Conservation (phyloP, 2,329 filamentous ascomycete species). For the Hortaea sp. region DNA sequence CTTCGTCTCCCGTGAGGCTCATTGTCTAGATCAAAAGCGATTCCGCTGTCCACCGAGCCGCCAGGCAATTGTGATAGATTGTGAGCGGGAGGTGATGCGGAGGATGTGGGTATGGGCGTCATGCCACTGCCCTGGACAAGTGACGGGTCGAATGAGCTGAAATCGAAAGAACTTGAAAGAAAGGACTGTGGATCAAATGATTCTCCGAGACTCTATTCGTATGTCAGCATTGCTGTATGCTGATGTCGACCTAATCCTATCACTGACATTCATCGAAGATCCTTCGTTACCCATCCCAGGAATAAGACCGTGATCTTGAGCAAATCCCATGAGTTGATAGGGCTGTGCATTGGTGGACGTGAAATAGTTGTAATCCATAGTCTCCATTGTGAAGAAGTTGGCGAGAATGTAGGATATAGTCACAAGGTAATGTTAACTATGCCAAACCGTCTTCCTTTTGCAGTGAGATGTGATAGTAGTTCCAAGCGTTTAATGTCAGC, state of each 20-base stretch:
- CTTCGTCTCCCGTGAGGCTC: constrained; percentile 23
- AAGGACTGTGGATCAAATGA: constrained; percentile 14
- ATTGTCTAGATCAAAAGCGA: constrained; percentile 29
- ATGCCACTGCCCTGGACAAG: constrained; percentile 9
- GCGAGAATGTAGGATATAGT: no score
- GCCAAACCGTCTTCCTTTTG: no score
- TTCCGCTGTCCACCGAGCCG: constrained; percentile 34
- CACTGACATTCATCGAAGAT: constrained; percentile 21
- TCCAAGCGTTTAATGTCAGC: no score
- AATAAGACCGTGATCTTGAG: constrained; percentile 31
- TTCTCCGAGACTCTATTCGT: constrained; percentile 17
- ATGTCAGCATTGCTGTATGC: not conserved
- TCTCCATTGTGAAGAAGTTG: no score
- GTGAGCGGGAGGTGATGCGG: constrained; percentile 17
- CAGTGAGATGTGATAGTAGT: no score
- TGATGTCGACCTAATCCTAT: not conserved
- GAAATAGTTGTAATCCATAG: constrained; percentile 51
- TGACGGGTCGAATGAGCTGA: constrained; percentile 9
- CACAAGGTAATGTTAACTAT: no score
- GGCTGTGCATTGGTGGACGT: constrained; percentile 33
- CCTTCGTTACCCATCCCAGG: constrained; percentile 30
- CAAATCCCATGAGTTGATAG: constrained; percentile 35
- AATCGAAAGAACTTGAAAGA: constrained; percentile 10
- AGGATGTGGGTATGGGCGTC: constrained; percentile 11
- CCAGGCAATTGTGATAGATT: constrained; percentile 18